phyloP scores from a whole-genome alignment of 2,329 filamentous ascomycete genomes.

The Furcasterigmium furcatum region DNA sequence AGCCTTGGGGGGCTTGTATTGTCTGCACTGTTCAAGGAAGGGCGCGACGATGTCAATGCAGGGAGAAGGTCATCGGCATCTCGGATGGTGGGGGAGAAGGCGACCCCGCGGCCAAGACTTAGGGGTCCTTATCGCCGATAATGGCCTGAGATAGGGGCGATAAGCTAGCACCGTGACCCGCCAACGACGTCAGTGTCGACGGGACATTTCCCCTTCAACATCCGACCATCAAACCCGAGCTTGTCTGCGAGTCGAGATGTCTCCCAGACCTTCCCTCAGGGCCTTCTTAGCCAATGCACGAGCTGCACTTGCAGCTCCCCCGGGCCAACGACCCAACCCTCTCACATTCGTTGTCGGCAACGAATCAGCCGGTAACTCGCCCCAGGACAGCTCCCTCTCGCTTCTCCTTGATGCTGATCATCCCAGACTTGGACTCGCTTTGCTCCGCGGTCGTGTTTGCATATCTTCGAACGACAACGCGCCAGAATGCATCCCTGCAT shows the following conservation, averaged over 20 bases:
- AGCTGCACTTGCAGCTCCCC: slow-evolving; percentile 39
- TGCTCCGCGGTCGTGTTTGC: slow-evolving; percentile 71
- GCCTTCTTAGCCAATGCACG: slow-evolving; percentile 50
- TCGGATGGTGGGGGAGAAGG: slow-evolving; percentile 11
- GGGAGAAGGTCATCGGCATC: too few species aligned
- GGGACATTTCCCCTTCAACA: not conserved
- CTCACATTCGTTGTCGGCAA: slow-evolving; percentile 65
- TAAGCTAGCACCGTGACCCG: not conserved
- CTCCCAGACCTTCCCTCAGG: slow-evolving; percentile 35
- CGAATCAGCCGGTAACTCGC: slow-evolving; percentile 56
- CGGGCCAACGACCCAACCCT: slow-evolving; percentile 39
- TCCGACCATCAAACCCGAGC: not conserved
- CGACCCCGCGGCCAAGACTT: not conserved
- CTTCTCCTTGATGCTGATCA: not conserved
- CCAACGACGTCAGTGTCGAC: not conserved
- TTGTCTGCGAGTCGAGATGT: slow-evolving; percentile 15
- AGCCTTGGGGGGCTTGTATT: too few species aligned
- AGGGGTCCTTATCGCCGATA: not conserved
- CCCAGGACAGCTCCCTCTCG: not conserved
- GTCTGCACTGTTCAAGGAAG: too few species aligned
- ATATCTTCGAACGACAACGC: slow-evolving; percentile 64
- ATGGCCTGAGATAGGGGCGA: not conserved
- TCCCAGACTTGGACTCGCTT: slow-evolving; percentile 73
- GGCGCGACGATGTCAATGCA: too few species aligned
- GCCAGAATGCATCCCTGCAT: slow-evolving; percentile 51